Percentiles rank a stretch among this genome's conserved stretches.
These are phyloP conservation scores for Cylindricascospora bacillispora DNA, from an alignment of 1,139 yeast genomes.

Conservation along the genomic window DNA sequence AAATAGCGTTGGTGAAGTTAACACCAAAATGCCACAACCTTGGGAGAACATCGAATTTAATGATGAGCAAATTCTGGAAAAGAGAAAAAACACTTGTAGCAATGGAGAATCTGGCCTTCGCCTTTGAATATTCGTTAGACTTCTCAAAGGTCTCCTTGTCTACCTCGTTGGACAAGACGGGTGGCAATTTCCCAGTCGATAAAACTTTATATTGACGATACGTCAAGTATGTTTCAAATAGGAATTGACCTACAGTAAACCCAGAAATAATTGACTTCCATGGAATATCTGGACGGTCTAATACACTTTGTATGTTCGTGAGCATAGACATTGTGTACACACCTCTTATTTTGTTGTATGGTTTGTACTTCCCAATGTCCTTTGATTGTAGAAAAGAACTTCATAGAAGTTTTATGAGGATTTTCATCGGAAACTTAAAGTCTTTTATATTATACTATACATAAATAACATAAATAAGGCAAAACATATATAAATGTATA, in stretches of 20 bases:
- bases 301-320: background rate
- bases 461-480: no score
- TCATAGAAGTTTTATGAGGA: no score
- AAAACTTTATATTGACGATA: slow-evolving; percentile 68
- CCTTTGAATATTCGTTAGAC: slow-evolving; percentile 67
- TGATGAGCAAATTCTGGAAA: slow-evolving; percentile 42
- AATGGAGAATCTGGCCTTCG: slow-evolving; percentile 66
- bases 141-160: slow-evolving; percentile 63
- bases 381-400: no score
- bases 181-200: slow-evolving; percentile 44
- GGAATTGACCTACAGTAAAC: slow-evolving; percentile 61
- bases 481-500: no score
- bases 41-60: slow-evolving; percentile 56
- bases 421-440: no score
- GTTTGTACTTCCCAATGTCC: no score
- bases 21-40: slow-evolving; percentile 42
- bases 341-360: no score
- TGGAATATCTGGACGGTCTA: slow-evolving; percentile 48
- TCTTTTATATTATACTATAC: no score
- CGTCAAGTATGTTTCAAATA: slow-evolving; percentile 61
- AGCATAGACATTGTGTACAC: no score
- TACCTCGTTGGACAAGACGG: slow-evolving; percentile 49
- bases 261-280: slow-evolving; percentile 73
- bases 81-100: slow-evolving; percentile 41
- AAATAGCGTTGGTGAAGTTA: slow-evolving; percentile 30